Evolutionary conservation across 176 grass and related monocot genomes (phyloP).

Genomic region (Triticum aestivum): DNA sequence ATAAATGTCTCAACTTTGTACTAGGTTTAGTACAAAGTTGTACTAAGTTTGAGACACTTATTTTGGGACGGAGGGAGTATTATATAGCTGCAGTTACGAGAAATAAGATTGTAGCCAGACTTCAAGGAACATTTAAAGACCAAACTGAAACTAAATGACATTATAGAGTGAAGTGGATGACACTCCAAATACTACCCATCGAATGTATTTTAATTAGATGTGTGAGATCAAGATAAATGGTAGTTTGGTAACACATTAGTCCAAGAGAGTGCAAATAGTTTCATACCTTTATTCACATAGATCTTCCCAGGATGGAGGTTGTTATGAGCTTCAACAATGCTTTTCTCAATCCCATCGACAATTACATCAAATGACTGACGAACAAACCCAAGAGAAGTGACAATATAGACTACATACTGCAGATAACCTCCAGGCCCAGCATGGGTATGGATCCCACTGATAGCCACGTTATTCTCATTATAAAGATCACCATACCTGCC

Average conservation of each 20-base stretch:
- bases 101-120: background rate
- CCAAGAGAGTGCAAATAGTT: background rate
- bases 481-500: constrained; percentile 89
- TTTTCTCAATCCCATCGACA: constrained; percentile 90
- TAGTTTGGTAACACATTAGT: background rate
- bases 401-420: constrained; percentile 91
- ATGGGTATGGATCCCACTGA: constrained; percentile 98
- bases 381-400: constrained; percentile 97
- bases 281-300: constrained; percentile 85
- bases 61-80: too few relatives aligned
- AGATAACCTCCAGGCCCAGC: constrained; percentile 95
- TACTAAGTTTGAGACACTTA: too few relatives aligned
- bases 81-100: background rate
- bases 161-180: background rate
- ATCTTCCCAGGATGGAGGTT: constrained; percentile 76
- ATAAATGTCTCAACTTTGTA: too few relatives aligned
- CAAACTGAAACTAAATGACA: constrained; percentile 16
- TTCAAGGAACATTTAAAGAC: constrained; percentile 10
- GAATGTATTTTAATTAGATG: background rate
- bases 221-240: background rate
- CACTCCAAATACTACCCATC: background rate
- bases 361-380: constrained; percentile 94
- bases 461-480: constrained; percentile 84
- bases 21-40: too few relatives aligned
- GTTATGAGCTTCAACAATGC: constrained; percentile 88